Conservation (phyloP, 2,329 filamentous ascomycete species). For the Ophiostoma populinum region DNA sequence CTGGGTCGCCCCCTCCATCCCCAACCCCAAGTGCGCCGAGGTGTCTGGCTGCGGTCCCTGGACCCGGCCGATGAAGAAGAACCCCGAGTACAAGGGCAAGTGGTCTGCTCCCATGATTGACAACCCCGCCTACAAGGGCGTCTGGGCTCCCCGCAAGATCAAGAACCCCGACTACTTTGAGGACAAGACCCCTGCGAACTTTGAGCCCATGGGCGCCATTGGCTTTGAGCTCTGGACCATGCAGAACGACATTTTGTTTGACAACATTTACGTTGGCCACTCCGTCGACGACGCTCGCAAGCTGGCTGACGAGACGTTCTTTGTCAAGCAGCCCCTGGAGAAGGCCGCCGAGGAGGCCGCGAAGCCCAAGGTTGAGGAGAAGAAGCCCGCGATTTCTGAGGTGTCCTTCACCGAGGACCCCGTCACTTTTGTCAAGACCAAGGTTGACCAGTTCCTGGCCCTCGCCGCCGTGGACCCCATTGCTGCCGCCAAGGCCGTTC, state of each 20-base stretch:
- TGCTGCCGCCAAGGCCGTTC: constrained; percentile 73
- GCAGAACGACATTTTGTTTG: constrained; percentile 96
- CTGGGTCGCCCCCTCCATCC: constrained; percentile 76
- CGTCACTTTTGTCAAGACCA: constrained; percentile 74
- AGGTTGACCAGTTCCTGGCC: constrained; percentile 77
- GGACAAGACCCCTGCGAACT: constrained; percentile 91
- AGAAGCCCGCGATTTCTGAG: constrained; percentile 55
- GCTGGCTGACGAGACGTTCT: constrained; percentile 77
- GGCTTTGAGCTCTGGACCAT: constrained; percentile 99
- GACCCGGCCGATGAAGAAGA: constrained; percentile 81
- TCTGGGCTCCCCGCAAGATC: constrained; percentile 91
- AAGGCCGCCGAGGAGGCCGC: constrained; percentile 59
- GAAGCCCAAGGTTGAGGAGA: constrained; percentile 54
- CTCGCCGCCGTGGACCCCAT: constrained; percentile 69
- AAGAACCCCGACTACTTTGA: constrained; percentile 91
- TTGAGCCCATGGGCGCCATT: constrained; percentile 96
- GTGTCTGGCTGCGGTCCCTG: constrained; percentile 87
- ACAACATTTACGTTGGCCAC: constrained; percentile 99
- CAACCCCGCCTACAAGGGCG: constrained; percentile 96
- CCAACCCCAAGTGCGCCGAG: constrained; percentile 93
- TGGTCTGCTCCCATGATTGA: constrained; percentile 87
- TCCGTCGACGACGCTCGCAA: constrained; percentile 82
- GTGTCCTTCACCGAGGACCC: constrained; percentile 86
- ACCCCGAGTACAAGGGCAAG: constrained; percentile 97
- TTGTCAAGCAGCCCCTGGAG: constrained; percentile 73